These are phyloP conservation scores for Eucommia ulmoides DNA, from an alignment of 257 asterid genomes.

Conservation along the genomic window DNA sequence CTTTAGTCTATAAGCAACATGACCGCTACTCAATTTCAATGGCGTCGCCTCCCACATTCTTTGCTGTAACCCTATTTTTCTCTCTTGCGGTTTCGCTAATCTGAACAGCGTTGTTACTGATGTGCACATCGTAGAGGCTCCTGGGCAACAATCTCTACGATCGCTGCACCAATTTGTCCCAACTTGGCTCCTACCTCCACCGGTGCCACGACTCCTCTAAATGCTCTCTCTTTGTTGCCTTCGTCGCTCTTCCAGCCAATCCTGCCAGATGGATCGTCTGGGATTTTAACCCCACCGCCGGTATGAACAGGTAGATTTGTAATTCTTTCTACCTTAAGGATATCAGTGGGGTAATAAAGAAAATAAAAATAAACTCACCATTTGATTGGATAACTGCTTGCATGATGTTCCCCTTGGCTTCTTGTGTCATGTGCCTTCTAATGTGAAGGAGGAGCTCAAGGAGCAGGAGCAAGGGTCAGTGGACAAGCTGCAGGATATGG, in stretches of 20 bases:
- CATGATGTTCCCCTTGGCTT: too few relatives aligned
- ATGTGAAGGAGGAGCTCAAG: too few relatives aligned
- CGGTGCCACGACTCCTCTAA: constrained; percentile 31
- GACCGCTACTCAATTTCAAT: too few relatives aligned
- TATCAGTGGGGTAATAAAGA: too few relatives aligned
- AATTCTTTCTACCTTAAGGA: too few relatives aligned
- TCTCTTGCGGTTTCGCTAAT: constrained; percentile 5
- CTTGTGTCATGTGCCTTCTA: too few relatives aligned
- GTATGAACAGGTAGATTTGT: too few relatives aligned
- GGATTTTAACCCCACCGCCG: constrained; percentile 82
- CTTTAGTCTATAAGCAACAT: too few relatives aligned
- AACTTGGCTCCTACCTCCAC: constrained; percentile 51
- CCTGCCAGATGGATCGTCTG: constrained; percentile 66
- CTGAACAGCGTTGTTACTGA: constrained; percentile 31
- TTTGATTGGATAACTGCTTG: too few relatives aligned
- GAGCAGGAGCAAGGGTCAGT: too few relatives aligned
- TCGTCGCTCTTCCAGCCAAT: constrained; percentile 43
- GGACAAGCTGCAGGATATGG: too few relatives aligned
- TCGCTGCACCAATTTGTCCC: constrained; percentile 57
- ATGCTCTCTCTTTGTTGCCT: constrained; percentile 47
- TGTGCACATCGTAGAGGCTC: constrained; percentile 49
- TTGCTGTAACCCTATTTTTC: neutral
- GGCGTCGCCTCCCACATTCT: constrained; percentile 21
- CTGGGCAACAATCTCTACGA: constrained; percentile 34
- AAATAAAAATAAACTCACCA: too few relatives aligned